Conservation (phyloP, 2,329 filamentous ascomycete species). For the Talaromyces sp. region DNA sequence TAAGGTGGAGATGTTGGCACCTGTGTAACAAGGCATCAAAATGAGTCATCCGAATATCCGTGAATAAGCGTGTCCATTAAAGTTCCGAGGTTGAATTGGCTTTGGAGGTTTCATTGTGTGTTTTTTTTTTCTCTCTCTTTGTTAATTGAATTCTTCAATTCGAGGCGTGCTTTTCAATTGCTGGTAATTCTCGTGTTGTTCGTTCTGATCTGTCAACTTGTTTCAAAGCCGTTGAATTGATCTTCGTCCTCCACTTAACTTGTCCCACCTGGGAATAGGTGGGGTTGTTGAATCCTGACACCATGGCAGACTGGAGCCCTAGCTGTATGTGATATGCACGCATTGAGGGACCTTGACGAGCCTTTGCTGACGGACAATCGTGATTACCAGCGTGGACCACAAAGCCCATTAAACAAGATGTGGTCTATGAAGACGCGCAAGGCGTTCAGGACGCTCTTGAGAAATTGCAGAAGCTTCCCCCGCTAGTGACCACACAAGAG, state of each 20-base stretch:
- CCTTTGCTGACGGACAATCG: too few species aligned
- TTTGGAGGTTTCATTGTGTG: neutral
- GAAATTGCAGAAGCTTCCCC: slow-evolving; percentile 50
- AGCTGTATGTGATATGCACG: slow-evolving; percentile 24
- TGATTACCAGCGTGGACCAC: slow-evolving; percentile 47
- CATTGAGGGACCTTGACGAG: neutral
- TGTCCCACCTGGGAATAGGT: slow-evolving; percentile 7
- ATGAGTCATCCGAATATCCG: slow-evolving; percentile 22
- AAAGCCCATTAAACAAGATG: slow-evolving; percentile 51
- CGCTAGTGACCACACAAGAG: slow-evolving; percentile 36
- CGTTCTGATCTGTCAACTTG: neutral
- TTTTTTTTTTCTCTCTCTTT: slow-evolving; percentile 8
- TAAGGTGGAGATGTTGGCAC: neutral
- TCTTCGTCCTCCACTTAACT: neutral
- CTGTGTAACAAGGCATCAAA: slow-evolving; percentile 5
- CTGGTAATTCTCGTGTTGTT: neutral
- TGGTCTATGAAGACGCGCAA: slow-evolving; percentile 48
- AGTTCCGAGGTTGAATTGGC: slow-evolving; percentile 7
- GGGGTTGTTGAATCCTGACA: neutral
- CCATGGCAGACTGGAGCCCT: slow-evolving; percentile 36
- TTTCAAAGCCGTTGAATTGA: neutral
- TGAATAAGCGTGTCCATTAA: slow-evolving; percentile 19
- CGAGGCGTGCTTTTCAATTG: neutral
- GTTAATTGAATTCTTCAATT: slow-evolving; percentile 6
- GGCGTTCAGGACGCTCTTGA: slow-evolving; percentile 43